Conservation (phyloP, 2,329 filamentous ascomycete genomes). For the Aspergillus hiratsukae region DNA sequence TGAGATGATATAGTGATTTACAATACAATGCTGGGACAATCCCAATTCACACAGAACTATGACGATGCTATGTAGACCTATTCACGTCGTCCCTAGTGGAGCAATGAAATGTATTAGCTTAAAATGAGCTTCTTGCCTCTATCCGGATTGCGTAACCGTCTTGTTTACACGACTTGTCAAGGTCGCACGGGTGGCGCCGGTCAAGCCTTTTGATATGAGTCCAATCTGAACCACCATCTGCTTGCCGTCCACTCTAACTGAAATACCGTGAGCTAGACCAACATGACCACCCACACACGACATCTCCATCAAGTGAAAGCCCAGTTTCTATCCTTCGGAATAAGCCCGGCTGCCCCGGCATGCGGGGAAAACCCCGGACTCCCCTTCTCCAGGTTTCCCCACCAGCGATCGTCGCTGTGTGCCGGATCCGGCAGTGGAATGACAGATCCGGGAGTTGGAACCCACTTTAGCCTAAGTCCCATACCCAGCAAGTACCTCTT, state of each 20-base stretch:
- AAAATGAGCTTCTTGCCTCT: not conserved
- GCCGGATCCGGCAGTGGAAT: not conserved
- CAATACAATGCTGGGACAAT: not conserved
- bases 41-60: not conserved
- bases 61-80: not conserved
- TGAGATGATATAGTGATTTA: not conserved
- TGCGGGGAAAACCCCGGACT: not conserved
- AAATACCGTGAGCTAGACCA: too few relatives aligned
- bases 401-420: not conserved
- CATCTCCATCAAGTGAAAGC: not conserved
- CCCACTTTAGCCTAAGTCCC: not conserved
- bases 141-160: not conserved
- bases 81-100: not conserved
- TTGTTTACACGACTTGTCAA: not conserved
- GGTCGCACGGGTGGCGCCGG: not conserved
- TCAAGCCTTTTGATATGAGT: not conserved
- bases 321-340: not conserved
- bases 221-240: not conserved
- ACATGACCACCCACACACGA: not conserved
- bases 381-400: not conserved
- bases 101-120: not conserved
- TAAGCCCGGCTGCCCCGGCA: not conserved
- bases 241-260: too few relatives aligned
- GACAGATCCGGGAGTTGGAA: not conserved
- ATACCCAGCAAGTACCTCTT: not conserved